Base-by-base conservation (phyloP, 1,139 yeast species). In the Taphrina wiesneri region DNA sequence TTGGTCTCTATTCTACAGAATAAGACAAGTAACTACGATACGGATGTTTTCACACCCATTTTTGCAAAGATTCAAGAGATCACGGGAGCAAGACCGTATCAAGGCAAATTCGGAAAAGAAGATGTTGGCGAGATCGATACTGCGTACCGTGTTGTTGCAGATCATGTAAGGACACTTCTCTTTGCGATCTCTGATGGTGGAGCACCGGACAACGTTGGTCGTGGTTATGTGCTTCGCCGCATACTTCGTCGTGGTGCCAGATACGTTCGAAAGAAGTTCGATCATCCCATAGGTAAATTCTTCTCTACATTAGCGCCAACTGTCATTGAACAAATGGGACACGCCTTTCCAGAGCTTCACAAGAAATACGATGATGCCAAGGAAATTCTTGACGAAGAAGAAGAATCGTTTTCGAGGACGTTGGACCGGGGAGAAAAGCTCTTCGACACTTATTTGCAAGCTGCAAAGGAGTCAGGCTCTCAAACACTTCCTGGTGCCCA, bases 161-260 rank as follows among this genome's bases (percentile, higher is more conserved):
- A 93, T 78, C 99, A 93, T 77, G 97, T 93, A 53, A 86, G 99
- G 80, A 93, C 99, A 36, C 83, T 95, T 75, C 90, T 96, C 2
- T 90, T 93, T 77, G 98, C 99, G 65, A 83, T 93, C 70, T 89
- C 96, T 61, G 99, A 93, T 77, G 99, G 99, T 73, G 99, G 99
- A 74, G 97, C 95, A 67, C 99, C 99, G 74, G 93, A 93, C 79
- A 93, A 92, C 75, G 99, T 93, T 76, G 99, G 99, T 73, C 88
- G 99, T 80, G 99, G 99, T 72, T 93, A 93, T 74, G 99, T 93
- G 47, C 81, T 93, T 75, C 87, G 99, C 81, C 88, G 99, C 80
- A 91, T 93, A 73, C 82, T 93, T 74, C 88, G 99, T 82, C 88
- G 99, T 81, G 99, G 99, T 74, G 90, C 97, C 56, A 89, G 99